These are phyloP conservation scores for Tagetes patula DNA, from an alignment of 129 eudicot species.

Conservation along the genomic window DNA sequence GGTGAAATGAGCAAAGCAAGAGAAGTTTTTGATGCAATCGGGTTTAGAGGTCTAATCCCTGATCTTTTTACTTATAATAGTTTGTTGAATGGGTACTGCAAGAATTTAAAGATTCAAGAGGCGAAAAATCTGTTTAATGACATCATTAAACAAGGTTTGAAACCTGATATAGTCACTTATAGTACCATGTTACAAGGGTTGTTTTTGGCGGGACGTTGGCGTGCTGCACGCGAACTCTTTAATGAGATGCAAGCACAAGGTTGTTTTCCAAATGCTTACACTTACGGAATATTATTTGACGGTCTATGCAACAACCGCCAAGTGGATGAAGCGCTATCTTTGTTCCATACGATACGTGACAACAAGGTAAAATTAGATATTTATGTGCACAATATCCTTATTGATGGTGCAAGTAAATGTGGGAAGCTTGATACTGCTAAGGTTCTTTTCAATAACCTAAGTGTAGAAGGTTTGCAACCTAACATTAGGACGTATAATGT, in stretches of 20 bases:
- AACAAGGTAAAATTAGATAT: background rate
- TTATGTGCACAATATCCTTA: background rate
- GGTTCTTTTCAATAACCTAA: background rate
- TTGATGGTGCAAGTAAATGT: background rate
- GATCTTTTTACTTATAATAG: background rate
- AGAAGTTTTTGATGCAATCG: background rate
- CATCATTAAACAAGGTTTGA: background rate
- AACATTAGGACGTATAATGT: background rate
- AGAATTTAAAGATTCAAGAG: background rate
- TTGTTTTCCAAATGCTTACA: background rate
- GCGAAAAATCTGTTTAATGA: background rate
- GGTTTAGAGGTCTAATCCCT: background rate
- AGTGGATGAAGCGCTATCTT: slow-evolving; percentile 13
- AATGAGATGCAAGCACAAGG: background rate
- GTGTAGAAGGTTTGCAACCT: background rate
- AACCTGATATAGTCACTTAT: slow-evolving; percentile 11
- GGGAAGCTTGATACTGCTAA: background rate
- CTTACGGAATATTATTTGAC: background rate
- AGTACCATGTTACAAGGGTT: slow-evolving; percentile 10
- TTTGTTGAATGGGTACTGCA: background rate
- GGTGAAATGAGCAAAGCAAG: background rate
- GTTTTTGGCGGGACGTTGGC: background rate
- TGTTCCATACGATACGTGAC: background rate
- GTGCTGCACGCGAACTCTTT: background rate
- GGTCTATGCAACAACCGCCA: slow-evolving; percentile 5